A percentile compares a stretch with the other conserved stretches of the same genome.
Conservation (phyloP, 768 basidiomycete genomes). For the Russula sp. region DNA sequence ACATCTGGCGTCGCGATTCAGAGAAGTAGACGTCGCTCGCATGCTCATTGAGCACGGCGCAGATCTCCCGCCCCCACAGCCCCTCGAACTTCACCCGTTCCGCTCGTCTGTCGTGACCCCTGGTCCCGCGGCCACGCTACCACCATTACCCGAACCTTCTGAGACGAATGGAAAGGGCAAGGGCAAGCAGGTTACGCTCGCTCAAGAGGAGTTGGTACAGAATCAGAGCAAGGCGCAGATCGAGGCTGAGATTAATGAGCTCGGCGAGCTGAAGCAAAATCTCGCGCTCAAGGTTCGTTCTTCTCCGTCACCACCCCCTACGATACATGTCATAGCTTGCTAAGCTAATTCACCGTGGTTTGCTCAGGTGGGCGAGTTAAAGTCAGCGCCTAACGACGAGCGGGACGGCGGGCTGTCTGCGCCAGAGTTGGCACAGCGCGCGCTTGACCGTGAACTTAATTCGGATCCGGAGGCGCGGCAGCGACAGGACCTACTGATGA, state of each 20-base stretch:
- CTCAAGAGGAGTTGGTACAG: constrained; percentile 54
- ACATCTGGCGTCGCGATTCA: no score
- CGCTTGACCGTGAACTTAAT: constrained; percentile 70
- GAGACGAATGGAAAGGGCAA: constrained; percentile 73
- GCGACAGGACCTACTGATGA: constrained; percentile 49
- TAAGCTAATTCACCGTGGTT: not conserved
- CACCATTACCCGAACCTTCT: constrained; percentile 27
- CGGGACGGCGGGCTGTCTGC: constrained; percentile 45
- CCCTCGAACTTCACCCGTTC: no score
- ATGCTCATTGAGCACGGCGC: no score
- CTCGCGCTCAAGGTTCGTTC: constrained; percentile 67
- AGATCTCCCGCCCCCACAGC: no score
- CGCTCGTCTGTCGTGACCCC: constrained; percentile 41
- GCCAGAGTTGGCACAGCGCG: constrained; percentile 67
- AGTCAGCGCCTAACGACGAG: constrained; percentile 65
- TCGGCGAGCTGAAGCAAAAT: constrained; percentile 73
- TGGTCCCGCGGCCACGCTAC: constrained; percentile 43
- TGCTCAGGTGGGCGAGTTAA: constrained; percentile 85
- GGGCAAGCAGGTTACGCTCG: constrained; percentile 40
- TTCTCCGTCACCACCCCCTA: no score
- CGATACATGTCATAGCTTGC: no score
- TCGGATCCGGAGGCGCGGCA: constrained; percentile 37
- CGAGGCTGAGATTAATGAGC: constrained; percentile 75
- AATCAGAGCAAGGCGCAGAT: constrained; percentile 70
- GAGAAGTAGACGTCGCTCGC: no score